These are phyloP conservation scores for Chlamydomonas applanata DNA, from an alignment of 139 green algal genomes.

Conservation along the genomic window DNA sequence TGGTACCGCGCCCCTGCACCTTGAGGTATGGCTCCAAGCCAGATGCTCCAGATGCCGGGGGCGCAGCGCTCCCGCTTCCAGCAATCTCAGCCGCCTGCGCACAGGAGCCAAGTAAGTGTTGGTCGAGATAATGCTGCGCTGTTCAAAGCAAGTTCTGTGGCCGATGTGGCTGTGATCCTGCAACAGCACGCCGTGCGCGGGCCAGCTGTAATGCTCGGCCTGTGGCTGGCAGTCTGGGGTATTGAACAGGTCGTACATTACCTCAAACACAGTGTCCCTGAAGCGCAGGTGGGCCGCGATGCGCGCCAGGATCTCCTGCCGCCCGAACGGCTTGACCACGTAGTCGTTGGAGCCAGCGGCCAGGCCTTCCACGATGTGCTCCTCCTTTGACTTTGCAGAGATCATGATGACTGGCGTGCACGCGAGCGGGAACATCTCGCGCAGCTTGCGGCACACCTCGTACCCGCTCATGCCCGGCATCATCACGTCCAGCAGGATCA, in stretches of 20 bases:
- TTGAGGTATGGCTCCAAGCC: slow-evolving; percentile 1
- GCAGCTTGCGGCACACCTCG: slow-evolving; percentile 51
- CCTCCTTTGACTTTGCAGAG: slow-evolving; percentile 59
- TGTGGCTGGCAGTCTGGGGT: too few species aligned
- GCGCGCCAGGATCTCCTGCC: slow-evolving; percentile 53
- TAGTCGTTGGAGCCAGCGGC: slow-evolving; percentile 48
- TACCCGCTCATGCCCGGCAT: slow-evolving; percentile 77
- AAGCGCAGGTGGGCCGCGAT: slow-evolving; percentile 64
- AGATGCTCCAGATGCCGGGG: not conserved
- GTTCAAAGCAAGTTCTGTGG: too few species aligned
- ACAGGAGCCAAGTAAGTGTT: too few species aligned
- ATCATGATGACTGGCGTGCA: slow-evolving; percentile 76
- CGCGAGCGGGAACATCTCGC: slow-evolving; percentile 44
- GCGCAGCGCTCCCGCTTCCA: not conserved
- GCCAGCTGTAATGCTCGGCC: too few species aligned
- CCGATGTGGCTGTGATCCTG: too few species aligned
- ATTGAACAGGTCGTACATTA: too few species aligned
- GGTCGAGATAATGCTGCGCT: too few species aligned
- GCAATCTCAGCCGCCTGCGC: slow-evolving; percentile 3
- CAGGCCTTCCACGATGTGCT: slow-evolving; percentile 72
- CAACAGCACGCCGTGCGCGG: too few species aligned
- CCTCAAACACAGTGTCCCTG: slow-evolving; percentile 27
- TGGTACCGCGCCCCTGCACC: not conserved
- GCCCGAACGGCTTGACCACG: slow-evolving; percentile 68
- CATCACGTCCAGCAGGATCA: slow-evolving; percentile 78